These are phyloP conservation scores for Pseudonectria buxi DNA, from an alignment of 2,329 filamentous ascomycete genomes.

Conservation along the genomic window DNA sequence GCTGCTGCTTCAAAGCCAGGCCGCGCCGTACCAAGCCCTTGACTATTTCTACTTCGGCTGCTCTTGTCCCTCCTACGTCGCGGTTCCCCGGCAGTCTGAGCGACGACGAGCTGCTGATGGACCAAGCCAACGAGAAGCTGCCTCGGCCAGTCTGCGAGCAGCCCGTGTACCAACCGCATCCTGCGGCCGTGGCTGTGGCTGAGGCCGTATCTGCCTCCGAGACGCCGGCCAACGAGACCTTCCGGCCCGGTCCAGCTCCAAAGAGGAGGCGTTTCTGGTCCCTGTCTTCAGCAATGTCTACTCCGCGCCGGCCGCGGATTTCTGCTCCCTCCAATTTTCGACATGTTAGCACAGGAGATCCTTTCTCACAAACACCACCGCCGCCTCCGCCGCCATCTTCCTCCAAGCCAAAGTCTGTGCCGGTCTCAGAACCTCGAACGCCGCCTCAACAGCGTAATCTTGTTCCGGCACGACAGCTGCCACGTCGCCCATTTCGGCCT, in stretches of 20 bases:
- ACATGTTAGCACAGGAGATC: constrained; percentile 42
- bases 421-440: constrained; percentile 11
- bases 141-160: constrained; percentile 21
- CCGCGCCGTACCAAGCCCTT: constrained; percentile 31
- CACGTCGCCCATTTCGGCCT: constrained; percentile 40
- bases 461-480: constrained; percentile 17
- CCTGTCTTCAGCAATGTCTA: constrained; percentile 35
- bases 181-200: constrained; percentile 15
- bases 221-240: constrained; percentile 18
- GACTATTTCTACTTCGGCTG: constrained; percentile 15
- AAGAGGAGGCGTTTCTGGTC: constrained; percentile 41
- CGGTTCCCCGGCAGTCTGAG: constrained; percentile 20
- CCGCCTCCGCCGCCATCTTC: constrained; percentile 6
- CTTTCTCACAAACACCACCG: constrained; percentile 25
- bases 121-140: constrained; percentile 26
- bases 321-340: constrained; percentile 54
- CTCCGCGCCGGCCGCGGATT: constrained; percentile 48
- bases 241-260: constrained; percentile 36
- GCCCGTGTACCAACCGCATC: constrained; percentile 21
- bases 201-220: constrained; percentile 11
- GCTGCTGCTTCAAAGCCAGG: constrained; percentile 37
- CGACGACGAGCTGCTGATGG: constrained; percentile 25
- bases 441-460: constrained; percentile 16
- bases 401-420: background rate
- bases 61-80: constrained; percentile 11